Conservation (phyloP, 2,329 filamentous ascomycete species). For the Penicillium sp. region DNA sequence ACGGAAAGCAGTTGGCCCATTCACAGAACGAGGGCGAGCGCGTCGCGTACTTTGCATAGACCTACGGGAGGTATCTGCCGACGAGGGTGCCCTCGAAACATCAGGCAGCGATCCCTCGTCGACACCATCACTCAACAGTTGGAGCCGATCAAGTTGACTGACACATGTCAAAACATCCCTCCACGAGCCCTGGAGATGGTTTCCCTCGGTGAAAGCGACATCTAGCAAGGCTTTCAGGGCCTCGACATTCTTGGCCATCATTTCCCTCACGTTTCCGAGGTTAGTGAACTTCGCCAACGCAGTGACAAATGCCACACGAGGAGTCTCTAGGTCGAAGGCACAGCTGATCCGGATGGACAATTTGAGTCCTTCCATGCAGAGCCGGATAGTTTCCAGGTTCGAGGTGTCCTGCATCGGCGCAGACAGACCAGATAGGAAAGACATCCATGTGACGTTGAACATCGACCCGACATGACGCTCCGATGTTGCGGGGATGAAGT, state of each 20-base stretch:
- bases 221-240: conserved; percentile 89
- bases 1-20: conserved; percentile 56
- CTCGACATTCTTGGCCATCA: conserved; percentile 94
- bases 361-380: conserved; percentile 94
- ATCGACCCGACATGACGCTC: conserved; percentile 95
- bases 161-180: conserved; percentile 93
- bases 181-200: conserved; percentile 86
- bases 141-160: conserved; percentile 90
- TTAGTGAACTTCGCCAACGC: conserved; percentile 92
- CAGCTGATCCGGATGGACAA: conserved; percentile 91
- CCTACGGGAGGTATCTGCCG: conserved; percentile 58
- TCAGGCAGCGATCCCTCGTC: conserved; percentile 91
- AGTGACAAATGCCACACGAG: conserved; percentile 89
- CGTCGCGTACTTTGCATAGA: conserved; percentile 59
- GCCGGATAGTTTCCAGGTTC: conserved; percentile 84
- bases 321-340: conserved; percentile 88
- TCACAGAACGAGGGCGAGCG: conserved; percentile 47
- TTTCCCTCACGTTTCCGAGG: conserved; percentile 90
- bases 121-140: conserved; percentile 90
- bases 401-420: conserved; percentile 91
- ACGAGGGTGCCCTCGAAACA: conserved; percentile 74
- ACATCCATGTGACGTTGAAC: conserved; percentile 99
- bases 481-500: conserved; percentile 87
- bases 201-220: conserved; percentile 87
- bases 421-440: conserved; percentile 90